phyloP scores from a whole-genome alignment of 331 rosid genomes.

The Cucumis variabilis region DNA sequence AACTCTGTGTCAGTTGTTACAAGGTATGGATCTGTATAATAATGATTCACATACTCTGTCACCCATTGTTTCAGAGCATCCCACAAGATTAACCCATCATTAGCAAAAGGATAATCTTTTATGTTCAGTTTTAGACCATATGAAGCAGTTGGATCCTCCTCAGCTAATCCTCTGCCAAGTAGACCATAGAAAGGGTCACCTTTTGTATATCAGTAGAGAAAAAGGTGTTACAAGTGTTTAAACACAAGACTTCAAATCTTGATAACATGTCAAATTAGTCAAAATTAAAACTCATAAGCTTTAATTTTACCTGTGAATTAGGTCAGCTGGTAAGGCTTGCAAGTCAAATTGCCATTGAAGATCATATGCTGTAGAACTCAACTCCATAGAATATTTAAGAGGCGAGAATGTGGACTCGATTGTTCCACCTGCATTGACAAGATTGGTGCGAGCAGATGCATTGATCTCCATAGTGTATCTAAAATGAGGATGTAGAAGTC shows the following conservation, averaged over 20 bases:
- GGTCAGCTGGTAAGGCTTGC: slow-evolving; percentile 57
- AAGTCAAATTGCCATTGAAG: slow-evolving; percentile 55
- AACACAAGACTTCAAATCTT: no score
- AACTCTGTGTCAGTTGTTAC: slow-evolving; percentile 38
- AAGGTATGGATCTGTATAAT: background rate
- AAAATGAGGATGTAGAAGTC: slow-evolving; percentile 53
- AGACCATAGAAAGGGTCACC: no score
- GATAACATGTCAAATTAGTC: no score
- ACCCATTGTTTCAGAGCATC: slow-evolving; percentile 40
- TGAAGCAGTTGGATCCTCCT: slow-evolving; percentile 32
- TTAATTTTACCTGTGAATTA: slow-evolving; percentile 44
- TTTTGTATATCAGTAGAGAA: background rate
- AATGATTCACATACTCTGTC: slow-evolving; percentile 28
- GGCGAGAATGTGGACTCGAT: slow-evolving; percentile 51
- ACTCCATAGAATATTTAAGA: slow-evolving; percentile 39
- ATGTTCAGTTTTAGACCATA: slow-evolving; percentile 39
- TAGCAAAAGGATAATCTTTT: slow-evolving; percentile 41
- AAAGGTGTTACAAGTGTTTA: background rate
- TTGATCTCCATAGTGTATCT: slow-evolving; percentile 59
- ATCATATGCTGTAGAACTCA: slow-evolving; percentile 48
- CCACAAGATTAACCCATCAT: slow-evolving; percentile 41
- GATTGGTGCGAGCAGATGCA: slow-evolving; percentile 52
- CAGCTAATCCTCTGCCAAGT: slow-evolving; percentile 31
- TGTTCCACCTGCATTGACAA: slow-evolving; percentile 48
- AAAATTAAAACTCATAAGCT: no score